Conservation (phyloP, 352 stramenopile genomes). For the Peronospora farinosa region DNA sequence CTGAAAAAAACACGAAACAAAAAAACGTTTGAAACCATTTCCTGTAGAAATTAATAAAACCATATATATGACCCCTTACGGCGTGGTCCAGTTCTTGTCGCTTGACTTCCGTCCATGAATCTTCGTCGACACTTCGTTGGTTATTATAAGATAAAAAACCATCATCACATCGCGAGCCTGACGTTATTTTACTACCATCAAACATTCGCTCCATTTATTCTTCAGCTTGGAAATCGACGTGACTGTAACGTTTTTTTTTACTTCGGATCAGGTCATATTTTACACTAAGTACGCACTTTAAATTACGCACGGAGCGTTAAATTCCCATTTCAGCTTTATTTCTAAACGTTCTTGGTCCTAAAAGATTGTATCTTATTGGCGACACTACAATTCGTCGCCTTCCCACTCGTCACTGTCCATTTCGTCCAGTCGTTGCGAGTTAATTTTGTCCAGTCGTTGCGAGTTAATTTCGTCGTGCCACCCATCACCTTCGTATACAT, state of each 20-base stretch:
- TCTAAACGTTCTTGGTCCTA: background rate
- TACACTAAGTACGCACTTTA: background rate
- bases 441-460: conserved; percentile 19
- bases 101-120: conserved; percentile 83
- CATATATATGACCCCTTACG: conserved; percentile 25
- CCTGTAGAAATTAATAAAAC: background rate
- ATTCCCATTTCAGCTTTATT: background rate
- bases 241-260: background rate
- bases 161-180: conserved; percentile 6
- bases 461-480: conserved; percentile 26
- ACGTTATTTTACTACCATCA: background rate
- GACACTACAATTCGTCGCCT: conserved; percentile 45
- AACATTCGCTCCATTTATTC: conserved; percentile 18
- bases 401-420: conserved; percentile 49
- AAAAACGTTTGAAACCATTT: background rate
- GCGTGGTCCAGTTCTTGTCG: conserved; percentile 71
- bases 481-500: conserved; percentile 36
- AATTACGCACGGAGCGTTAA: background rate
- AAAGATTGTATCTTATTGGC: background rate
- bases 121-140: conserved; percentile 46
- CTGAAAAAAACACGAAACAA: conserved; percentile 24
- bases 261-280: background rate
- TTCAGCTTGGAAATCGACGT: background rate
- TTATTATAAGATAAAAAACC: conserved; percentile 6
- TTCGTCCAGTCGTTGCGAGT: conserved; percentile 16